phyloP scores from a whole-genome alignment of 108 stramenopile species.

The Nitzschia palea region DNA sequence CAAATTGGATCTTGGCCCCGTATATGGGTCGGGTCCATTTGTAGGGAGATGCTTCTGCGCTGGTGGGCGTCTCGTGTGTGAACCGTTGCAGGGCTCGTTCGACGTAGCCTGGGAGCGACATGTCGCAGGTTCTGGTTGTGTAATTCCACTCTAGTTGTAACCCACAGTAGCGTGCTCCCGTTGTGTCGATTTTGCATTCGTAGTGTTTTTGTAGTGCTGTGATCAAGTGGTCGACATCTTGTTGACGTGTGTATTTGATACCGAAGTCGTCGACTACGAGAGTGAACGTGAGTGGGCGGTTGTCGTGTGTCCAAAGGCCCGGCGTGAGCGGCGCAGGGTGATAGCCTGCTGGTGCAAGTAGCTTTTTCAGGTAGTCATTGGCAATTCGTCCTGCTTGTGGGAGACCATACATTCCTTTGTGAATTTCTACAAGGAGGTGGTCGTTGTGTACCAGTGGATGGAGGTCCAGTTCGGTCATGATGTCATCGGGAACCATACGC shows the following conservation, averaged over 20 bases:
- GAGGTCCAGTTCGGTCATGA: constrained; percentile 41
- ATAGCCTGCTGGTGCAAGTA: no score
- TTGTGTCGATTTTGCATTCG: constrained; percentile 5
- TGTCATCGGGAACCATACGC: constrained; percentile 33
- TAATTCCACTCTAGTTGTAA: constrained; percentile 35
- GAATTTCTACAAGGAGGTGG: no score
- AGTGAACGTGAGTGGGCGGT: constrained; percentile 27
- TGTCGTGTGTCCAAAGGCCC: constrained; percentile 39
- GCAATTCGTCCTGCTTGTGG: constrained; percentile 44
- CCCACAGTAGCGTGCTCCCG: constrained; percentile 31
- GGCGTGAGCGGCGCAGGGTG: constrained; percentile 27
- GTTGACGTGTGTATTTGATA: constrained; percentile 38
- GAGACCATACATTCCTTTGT: constrained; percentile 58
- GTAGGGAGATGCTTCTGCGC: constrained; percentile 42
- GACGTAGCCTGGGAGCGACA: constrained; percentile 45
- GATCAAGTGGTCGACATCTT: constrained; percentile 43
- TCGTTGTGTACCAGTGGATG: not conserved
- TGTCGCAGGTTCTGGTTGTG: no score
- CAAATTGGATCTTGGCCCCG: no score
- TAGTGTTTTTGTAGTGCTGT: constrained; percentile 24
- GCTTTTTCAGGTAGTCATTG: constrained; percentile 23
- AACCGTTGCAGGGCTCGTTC: constrained; percentile 34
- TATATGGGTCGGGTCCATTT: constrained; percentile 30
- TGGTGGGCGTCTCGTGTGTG: constrained; percentile 28
- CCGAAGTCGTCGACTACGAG: constrained; percentile 61